A percentile compares a stretch with the other conserved stretches of the same genome.
Conservation (phyloP, 2,329 filamentous ascomycete species). For the Aureobasidium subglaciale region DNA sequence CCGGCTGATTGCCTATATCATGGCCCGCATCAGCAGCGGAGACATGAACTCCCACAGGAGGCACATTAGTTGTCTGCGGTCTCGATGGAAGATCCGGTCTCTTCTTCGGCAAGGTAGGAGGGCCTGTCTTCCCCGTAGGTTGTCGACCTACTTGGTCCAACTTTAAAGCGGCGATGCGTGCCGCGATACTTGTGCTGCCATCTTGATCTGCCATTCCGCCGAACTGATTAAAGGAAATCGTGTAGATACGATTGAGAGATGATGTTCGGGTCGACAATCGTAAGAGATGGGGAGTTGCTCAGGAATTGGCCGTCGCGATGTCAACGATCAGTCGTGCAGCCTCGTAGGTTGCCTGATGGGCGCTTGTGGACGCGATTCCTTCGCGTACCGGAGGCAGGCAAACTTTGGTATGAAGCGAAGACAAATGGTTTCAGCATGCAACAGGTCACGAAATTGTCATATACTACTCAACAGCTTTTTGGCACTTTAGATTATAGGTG, state of each 20-base stretch:
- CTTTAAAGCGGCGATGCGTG: constrained; percentile 43
- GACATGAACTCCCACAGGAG: constrained; percentile 2
- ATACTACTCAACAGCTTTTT: neutral
- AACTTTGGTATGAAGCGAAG: neutral
- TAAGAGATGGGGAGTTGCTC: neutral
- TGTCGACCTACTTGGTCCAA: constrained; percentile 37
- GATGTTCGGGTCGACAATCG: neutral
- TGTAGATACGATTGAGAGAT: neutral
- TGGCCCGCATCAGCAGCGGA: constrained; percentile 7
- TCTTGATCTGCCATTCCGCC: constrained; percentile 17
- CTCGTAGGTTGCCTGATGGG: constrained; percentile 11
- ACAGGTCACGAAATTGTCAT: neutral
- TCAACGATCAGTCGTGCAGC: constrained; percentile 1
- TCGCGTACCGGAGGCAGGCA: neutral
- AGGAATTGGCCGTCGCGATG: neutral
- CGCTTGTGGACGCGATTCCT: constrained; percentile 5
- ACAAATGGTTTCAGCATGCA: neutral
- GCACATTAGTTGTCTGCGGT: constrained; percentile 19
- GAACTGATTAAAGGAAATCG: neutral
- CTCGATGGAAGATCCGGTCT: constrained; percentile 14
- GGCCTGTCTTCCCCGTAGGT: constrained; percentile 29
- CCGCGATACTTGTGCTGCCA: constrained; percentile 32
- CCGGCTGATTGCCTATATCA: constrained; percentile 35
- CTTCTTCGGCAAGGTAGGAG: constrained; percentile 14
- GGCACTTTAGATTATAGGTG: neutral